phyloP scores from a whole-genome alignment of 1,284 basidiomycete genomes.

The Hypsizygus ulmarius region DNA sequence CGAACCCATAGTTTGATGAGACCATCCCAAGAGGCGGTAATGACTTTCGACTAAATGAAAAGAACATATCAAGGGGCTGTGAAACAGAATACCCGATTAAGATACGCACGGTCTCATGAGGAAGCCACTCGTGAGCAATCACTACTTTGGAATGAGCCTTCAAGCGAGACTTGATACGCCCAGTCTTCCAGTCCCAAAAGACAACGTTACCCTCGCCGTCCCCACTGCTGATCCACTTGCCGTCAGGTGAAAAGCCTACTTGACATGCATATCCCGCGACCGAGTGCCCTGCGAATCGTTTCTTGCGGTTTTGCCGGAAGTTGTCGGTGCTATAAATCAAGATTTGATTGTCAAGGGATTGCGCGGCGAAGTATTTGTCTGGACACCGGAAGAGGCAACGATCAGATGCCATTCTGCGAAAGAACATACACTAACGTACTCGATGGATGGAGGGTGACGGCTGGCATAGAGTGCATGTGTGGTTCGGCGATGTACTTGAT shows the following conservation, averaged over 20 bases:
- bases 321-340: constrained; percentile 95
- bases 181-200: constrained; percentile 99
- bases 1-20: constrained; percentile 92
- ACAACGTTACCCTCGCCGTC: constrained; percentile 94
- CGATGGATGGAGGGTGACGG: constrained; percentile 91
- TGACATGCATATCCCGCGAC: constrained; percentile 97
- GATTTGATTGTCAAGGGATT: constrained; percentile 98
- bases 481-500: constrained; percentile 99
- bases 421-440: constrained; percentile 56
- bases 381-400: constrained; percentile 13
- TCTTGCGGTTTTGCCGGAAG: constrained; percentile 98
- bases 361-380: constrained; percentile 97
- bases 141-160: constrained; percentile 93
- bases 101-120: constrained; percentile 87
- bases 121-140: constrained; percentile 96
- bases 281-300: constrained; percentile 95
- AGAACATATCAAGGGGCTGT: constrained; percentile 12
- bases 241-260: constrained; percentile 96
- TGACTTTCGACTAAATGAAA: constrained; percentile 78
- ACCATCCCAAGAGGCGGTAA: constrained; percentile 97
- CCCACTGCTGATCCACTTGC: constrained; percentile 95
- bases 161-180: constrained; percentile 86
- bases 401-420: not conserved
- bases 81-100: constrained; percentile 8
- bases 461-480: constrained; percentile 99